Conservation (phyloP, 2,329 filamentous ascomycete species). For the Dendryphion nanum region DNA sequence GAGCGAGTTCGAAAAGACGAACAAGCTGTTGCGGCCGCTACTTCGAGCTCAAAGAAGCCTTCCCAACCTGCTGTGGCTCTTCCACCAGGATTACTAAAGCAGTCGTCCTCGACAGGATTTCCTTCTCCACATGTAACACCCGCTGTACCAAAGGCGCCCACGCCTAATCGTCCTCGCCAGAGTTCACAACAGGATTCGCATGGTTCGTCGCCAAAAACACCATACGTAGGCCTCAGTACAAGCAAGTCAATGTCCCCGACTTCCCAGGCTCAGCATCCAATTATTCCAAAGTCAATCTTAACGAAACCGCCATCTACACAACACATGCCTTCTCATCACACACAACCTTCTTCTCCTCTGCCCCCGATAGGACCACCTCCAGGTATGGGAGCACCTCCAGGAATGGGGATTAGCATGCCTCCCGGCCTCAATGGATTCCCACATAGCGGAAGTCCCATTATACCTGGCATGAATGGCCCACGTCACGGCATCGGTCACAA, state of each 20-base stretch:
- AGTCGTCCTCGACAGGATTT: conserved; percentile 51
- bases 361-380: conserved; percentile 61
- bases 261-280: conserved; percentile 65
- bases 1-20: conserved; percentile 44
- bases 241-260: conserved; percentile 59
- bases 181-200: conserved; percentile 75
- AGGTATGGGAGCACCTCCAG: conserved; percentile 58
- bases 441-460: conserved; percentile 54
- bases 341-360: conserved; percentile 60
- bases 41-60: conserved; percentile 32
- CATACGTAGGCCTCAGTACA: conserved; percentile 50
- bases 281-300: conserved; percentile 62
- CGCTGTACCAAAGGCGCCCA: conserved; percentile 76
- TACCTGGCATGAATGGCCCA: conserved; percentile 53
- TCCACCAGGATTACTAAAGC: conserved; percentile 54
- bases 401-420: conserved; percentile 47
- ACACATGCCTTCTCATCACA: conserved; percentile 48
- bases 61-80: conserved; percentile 48
- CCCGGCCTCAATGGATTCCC: conserved; percentile 51
- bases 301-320: conserved; percentile 57
- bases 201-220: conserved; percentile 66
- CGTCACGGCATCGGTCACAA: conserved; percentile 50
- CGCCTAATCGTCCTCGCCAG: conserved; percentile 73
- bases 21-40: conserved; percentile 35
- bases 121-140: conserved; percentile 85